Evolutionary conservation across 169 alveolate genomes (phyloP).

Genomic region (Eimeria necatrix): DNA sequence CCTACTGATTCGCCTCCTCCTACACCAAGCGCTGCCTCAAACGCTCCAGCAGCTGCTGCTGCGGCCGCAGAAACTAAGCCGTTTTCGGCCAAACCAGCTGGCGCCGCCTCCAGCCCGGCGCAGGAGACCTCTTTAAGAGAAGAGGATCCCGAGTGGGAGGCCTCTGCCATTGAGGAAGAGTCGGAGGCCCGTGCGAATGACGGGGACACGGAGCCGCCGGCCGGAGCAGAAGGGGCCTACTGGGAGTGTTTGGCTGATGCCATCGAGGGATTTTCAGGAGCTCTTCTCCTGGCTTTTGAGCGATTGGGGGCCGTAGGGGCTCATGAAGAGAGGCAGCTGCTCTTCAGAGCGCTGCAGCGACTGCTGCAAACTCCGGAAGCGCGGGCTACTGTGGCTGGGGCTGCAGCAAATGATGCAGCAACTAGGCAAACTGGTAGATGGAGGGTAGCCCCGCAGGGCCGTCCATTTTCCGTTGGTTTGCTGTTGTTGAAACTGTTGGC

Average conservation of each 20-base stretch:
- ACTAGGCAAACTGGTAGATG: neutral
- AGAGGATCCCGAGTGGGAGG: neutral
- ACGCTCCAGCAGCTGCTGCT: slow-evolving; percentile 24
- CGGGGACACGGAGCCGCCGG: neutral
- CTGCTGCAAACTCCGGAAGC: slow-evolving; percentile 43
- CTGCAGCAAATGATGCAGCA: slow-evolving; percentile 42
- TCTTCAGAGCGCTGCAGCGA: slow-evolving; percentile 32
- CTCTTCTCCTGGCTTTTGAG: neutral
- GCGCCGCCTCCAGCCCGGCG: neutral
- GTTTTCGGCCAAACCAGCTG: neutral
- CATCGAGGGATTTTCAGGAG: slow-evolving; percentile 49
- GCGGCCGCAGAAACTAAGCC: neutral
- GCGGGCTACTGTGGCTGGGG: slow-evolving; percentile 45
- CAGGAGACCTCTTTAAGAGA: neutral
- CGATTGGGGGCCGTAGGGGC: slow-evolving; percentile 34
- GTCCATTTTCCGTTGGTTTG: neutral
- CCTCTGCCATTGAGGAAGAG: neutral
- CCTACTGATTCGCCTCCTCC: neutral
- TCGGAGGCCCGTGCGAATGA: no score
- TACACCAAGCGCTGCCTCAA: neutral
- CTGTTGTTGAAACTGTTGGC: slow-evolving; percentile 37
- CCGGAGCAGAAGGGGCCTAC: slow-evolving; percentile 18
- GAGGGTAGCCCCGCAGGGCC: neutral
- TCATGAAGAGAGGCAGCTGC: slow-evolving; percentile 55
- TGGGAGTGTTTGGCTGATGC: slow-evolving; percentile 58